phyloP scores from a whole-genome alignment of 176 grass and related monocot genomes.

The Pharus latifolius region DNA sequence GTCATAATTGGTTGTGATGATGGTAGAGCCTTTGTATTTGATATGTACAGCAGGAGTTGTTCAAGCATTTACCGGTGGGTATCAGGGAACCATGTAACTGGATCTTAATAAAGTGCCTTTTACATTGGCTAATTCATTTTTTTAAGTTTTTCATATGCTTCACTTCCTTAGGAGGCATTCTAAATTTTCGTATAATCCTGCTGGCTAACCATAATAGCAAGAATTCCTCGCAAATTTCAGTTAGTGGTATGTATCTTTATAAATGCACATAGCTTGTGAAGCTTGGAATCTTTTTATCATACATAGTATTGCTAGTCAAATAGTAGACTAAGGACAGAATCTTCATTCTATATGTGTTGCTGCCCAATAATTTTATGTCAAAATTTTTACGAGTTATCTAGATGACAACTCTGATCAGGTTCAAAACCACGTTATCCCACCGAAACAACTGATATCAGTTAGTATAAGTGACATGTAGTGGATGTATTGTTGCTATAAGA shows the following conservation, averaged over 20 bases:
- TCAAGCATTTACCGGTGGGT: conserved; percentile 70
- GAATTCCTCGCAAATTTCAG: not conserved
- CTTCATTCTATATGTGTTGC: not conserved
- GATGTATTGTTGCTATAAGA: no score
- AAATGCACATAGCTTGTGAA: not conserved
- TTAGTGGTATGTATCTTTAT: not conserved
- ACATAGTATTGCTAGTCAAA: not conserved
- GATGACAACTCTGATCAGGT: no score
- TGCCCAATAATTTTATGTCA: no score
- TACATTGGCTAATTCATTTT: not conserved
- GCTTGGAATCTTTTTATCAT: not conserved
- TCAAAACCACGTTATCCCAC: no score
- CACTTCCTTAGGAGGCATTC: not conserved
- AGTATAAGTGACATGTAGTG: no score
- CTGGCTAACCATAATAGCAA: not conserved
- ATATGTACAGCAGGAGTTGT: conserved; percentile 92
- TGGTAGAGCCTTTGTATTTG: conserved; percentile 77
- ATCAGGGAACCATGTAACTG: not conserved
- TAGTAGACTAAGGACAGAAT: not conserved
- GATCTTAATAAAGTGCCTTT: not conserved
- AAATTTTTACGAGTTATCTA: no score
- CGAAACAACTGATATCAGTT: no score
- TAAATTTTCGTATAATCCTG: not conserved
- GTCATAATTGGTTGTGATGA: conserved; percentile 93
- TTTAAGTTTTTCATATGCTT: not conserved